Evolutionary conservation across 441 rosid genomes (phyloP).

Genomic region (Erodium moschatum): DNA sequence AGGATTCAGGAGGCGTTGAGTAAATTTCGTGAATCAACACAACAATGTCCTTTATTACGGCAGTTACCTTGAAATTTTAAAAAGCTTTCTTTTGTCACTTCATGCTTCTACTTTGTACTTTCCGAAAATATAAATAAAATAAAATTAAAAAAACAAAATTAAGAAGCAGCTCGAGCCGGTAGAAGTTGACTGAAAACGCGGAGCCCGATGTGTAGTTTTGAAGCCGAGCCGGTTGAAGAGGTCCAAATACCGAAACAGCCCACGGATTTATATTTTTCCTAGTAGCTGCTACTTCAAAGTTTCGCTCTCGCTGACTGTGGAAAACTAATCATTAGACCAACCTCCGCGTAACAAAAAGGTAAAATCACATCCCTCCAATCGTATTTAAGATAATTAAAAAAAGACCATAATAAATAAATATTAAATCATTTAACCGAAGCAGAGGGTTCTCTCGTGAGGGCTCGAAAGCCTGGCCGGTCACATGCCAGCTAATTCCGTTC

Average conservation of each 20-base stretch:
- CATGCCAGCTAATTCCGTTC: conserved; percentile 28
- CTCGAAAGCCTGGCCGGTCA: not conserved
- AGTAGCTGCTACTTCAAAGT: conserved; percentile 14
- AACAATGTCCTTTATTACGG: not conserved
- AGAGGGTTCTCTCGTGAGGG: conserved; percentile 13
- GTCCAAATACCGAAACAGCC: conserved; percentile 1
- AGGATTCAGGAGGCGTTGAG: conserved; percentile 3
- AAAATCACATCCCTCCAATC: conserved; percentile 4
- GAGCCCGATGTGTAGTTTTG: not conserved
- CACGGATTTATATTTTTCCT: not conserved
- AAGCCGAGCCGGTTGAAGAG: not conserved
- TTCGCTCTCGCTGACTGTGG: conserved; percentile 44
- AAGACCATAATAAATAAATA: no score
- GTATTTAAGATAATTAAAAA: not conserved
- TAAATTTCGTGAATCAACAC: not conserved
- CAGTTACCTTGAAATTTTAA: conserved; percentile 19
- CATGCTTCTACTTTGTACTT: conserved; percentile 12
- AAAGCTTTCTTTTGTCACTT: conserved; percentile 29
- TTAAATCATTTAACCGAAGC: no score
- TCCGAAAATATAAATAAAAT: not conserved
- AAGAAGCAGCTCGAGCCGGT: not conserved
- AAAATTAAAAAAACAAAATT: not conserved
- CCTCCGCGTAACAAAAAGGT: conserved; percentile 28
- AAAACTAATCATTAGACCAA: conserved; percentile 45
- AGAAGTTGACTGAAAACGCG: not conserved